phyloP scores from a whole-genome alignment of 139 green algal genomes.

The Limnomonas spitsbergensis region DNA sequence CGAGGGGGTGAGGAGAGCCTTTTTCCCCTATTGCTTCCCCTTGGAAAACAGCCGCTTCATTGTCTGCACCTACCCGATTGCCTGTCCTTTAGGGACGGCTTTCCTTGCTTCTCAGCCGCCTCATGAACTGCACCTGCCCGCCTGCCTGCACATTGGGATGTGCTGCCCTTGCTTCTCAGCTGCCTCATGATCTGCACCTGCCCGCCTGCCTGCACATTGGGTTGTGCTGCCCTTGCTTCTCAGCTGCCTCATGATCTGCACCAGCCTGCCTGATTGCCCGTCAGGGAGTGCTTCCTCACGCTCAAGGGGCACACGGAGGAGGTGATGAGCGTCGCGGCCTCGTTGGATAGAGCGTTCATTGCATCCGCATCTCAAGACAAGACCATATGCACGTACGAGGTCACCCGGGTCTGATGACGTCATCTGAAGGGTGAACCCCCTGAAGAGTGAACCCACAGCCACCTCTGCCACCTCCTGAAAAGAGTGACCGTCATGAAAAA shows the following conservation, averaged over 20 bases:
- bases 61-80: neutral
- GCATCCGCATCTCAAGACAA: slow-evolving; percentile 29
- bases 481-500: too few species aligned
- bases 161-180: slow-evolving; percentile 34
- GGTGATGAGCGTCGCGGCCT: slow-evolving; percentile 29
- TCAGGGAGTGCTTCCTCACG: slow-evolving; percentile 31
- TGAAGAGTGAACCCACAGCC: too few species aligned
- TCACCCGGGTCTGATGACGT: too few species aligned
- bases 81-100: slow-evolving; percentile 40
- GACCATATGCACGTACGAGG: slow-evolving; percentile 40
- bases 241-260: slow-evolving; percentile 33
- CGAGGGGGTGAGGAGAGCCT: too few species aligned
- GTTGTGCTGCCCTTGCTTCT: too few species aligned
- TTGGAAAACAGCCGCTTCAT: too few species aligned
- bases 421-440: too few species aligned
- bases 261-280: slow-evolving; percentile 31
- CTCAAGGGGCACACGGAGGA: slow-evolving; percentile 26
- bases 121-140: neutral
- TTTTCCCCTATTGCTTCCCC: too few species aligned
- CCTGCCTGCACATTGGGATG: slow-evolving; percentile 38
- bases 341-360: slow-evolving; percentile 27
- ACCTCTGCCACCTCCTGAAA: too few species aligned
- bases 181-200: slow-evolving; percentile 16
- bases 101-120: too few species aligned
- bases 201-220: neutral